These are phyloP conservation scores for Flaveria bidentis DNA, from an alignment of 129 eudicot genomes.

Conservation along the genomic window DNA sequence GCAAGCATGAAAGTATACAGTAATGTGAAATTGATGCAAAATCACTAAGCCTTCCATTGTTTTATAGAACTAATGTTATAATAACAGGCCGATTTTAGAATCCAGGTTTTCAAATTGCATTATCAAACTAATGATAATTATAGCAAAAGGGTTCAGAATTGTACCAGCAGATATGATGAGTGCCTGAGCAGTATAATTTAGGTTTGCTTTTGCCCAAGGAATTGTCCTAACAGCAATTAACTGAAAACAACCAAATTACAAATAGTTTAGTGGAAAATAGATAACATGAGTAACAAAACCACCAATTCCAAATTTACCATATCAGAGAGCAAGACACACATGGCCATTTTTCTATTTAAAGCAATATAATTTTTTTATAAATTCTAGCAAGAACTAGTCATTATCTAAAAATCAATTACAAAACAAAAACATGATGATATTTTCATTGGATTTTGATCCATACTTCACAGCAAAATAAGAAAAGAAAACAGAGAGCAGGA, in stretches of 20 bases:
- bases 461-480: background rate
- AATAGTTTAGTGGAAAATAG: background rate
- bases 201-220: constrained; percentile 91
- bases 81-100: background rate
- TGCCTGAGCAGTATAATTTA: constrained; percentile 86
- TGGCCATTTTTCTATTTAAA: background rate
- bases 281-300: background rate
- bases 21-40: background rate
- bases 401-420: background rate
- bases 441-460: background rate
- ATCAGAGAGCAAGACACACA: constrained; percentile 2
- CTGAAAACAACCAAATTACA: constrained; percentile 41
- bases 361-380: background rate
- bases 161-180: constrained; percentile 84
- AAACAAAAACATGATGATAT: no score
- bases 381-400: background rate
- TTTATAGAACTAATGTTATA: constrained; percentile 1
- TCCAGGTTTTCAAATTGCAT: constrained; percentile 1
- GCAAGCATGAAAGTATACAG: background rate
- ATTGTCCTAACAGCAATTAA: constrained; percentile 55
- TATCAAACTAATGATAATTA: background rate
- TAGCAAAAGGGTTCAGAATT: constrained; percentile 5
- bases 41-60: constrained; percentile 15
- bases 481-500: background rate
- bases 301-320: background rate